Percentiles rank a stretch among this genome's conserved stretches.
phyloP scores from a whole-genome alignment of 1,284 basidiomycete genomes.

The Austropuccinia psidii region DNA sequence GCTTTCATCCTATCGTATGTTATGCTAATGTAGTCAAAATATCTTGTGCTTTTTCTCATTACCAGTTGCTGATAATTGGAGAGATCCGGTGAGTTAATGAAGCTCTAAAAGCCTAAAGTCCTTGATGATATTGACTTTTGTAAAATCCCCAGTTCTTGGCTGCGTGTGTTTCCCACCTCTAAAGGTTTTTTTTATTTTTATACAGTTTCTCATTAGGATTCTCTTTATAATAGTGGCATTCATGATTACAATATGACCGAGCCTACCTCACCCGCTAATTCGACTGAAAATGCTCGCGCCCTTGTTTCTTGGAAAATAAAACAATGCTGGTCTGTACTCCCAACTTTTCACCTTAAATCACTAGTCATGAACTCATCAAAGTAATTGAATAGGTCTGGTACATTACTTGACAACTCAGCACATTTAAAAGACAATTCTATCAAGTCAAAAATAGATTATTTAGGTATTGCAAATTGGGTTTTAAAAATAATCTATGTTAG shows the following conservation, averaged over 20 bases:
- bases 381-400: slow-evolving; percentile 27
- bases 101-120: background rate
- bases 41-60: background rate
- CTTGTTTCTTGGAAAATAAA: slow-evolving; percentile 28
- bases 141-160: slow-evolving; percentile 17
- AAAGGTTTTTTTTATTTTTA: background rate
- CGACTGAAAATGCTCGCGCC: slow-evolving; percentile 3
- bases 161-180: background rate
- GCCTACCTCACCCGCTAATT: slow-evolving; percentile 10
- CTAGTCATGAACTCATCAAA: background rate
- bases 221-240: slow-evolving; percentile 15
- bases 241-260: slow-evolving; percentile 14
- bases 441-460: slow-evolving; percentile 14
- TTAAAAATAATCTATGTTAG: slow-evolving; percentile 74
- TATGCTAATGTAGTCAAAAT: background rate
- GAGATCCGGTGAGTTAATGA: slow-evolving; percentile 27
- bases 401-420: slow-evolving; percentile 28
- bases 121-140: background rate
- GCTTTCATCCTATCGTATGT: background rate
- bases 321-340: slow-evolving; percentile 32
- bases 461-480: slow-evolving; percentile 71
- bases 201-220: background rate
- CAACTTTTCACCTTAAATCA: background rate
- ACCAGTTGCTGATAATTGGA: slow-evolving; percentile 31
- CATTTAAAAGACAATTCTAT: slow-evolving; percentile 23